Percentiles rank a stretch among this genome's conserved stretches.
Conservation (phyloP, 352 stramenopile genomes). For the Pythium diclinum region DNA sequence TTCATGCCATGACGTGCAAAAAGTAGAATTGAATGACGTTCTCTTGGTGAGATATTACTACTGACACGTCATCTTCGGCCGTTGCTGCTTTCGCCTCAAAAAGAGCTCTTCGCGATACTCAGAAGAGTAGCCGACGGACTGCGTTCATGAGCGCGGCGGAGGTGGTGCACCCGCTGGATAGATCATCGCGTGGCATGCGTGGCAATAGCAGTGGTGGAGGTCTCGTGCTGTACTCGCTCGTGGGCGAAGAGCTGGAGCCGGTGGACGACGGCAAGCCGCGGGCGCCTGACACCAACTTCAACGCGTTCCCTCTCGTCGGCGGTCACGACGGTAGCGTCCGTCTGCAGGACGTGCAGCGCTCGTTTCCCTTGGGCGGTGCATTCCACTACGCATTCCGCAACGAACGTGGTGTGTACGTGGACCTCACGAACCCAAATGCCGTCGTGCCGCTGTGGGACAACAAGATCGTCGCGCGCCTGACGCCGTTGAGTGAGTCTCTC, state of each 20-base stretch:
- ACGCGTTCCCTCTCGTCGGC: constrained; percentile 56
- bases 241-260: constrained; percentile 57
- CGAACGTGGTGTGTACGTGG: constrained; percentile 59
- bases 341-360: constrained; percentile 57
- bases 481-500: constrained; percentile 36
- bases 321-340: constrained; percentile 26
- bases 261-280: constrained; percentile 44
- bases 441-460: constrained; percentile 57
- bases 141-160: constrained; percentile 25
- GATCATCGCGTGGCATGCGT: constrained; percentile 8
- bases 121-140: background rate
- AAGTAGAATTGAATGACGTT: background rate
- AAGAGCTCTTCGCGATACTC: background rate
- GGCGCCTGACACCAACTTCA: constrained; percentile 59
- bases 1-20: background rate
- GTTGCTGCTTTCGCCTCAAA: background rate
- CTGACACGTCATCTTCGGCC: constrained; percentile 7
- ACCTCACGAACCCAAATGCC: constrained; percentile 67
- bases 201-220: constrained; percentile 8
- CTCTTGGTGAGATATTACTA: background rate
- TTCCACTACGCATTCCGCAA: constrained; percentile 82
- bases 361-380: constrained; percentile 62
- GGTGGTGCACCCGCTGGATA: constrained; percentile 26
- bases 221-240: constrained; percentile 66
- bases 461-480: constrained; percentile 72